phyloP scores from a whole-genome alignment of 2,329 filamentous ascomycete genomes.

The Orbilia ellipsospora region DNA sequence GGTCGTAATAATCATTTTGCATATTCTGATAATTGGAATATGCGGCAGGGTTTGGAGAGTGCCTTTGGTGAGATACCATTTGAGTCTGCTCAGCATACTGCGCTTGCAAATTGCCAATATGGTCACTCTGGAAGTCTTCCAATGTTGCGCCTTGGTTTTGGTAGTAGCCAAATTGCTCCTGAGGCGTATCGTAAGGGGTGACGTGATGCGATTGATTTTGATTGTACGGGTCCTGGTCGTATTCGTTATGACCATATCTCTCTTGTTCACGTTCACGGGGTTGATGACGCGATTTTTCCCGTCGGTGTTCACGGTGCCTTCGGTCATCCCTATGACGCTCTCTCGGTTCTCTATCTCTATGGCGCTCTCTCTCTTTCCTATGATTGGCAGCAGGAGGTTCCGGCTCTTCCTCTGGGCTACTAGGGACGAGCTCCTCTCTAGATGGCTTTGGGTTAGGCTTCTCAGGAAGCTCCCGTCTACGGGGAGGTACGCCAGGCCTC shows the following conservation, averaged over 20 bases:
- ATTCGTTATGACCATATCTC: conserved; percentile 28
- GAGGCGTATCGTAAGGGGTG: conserved; percentile 20
- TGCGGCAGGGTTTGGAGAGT: conserved; percentile 39
- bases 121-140: conserved; percentile 52
- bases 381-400: conserved; percentile 31
- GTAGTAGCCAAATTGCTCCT: conserved; percentile 41
- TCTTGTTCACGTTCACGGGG: conserved; percentile 35
- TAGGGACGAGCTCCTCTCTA: conserved; percentile 31
- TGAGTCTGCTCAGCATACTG: conserved; percentile 53
- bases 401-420: conserved; percentile 31
- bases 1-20: conserved; percentile 34
- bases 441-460: conserved; percentile 29
- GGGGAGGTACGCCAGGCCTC: conserved; percentile 34
- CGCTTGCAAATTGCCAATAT: conserved; percentile 51
- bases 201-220: conserved; percentile 20
- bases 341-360: conserved; percentile 43
- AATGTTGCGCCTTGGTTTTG: conserved; percentile 30
- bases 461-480: conserved; percentile 40
- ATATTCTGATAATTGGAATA: conserved; percentile 33
- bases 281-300: conserved; percentile 50
- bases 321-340: conserved; percentile 39
- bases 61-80: conserved; percentile 39
- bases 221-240: conserved; percentile 42
- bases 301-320: conserved; percentile 31
- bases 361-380: conserved; percentile 36